phyloP scores from a whole-genome alignment of 2,329 filamentous ascomycete genomes.

The Talaromyces islandicus region DNA sequence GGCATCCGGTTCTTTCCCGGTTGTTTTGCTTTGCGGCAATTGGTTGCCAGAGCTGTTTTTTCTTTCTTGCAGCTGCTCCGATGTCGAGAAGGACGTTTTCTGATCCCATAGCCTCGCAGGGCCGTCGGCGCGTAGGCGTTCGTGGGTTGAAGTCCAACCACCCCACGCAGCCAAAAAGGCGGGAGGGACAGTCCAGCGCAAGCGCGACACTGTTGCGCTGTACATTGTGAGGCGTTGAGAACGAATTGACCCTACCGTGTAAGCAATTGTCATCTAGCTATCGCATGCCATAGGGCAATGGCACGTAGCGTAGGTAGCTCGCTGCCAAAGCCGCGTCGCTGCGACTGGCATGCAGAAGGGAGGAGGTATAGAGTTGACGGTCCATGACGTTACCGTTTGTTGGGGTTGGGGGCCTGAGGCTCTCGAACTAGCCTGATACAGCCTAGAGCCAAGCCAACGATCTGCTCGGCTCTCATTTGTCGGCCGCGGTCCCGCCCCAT shows the following conservation, averaged over 20 bases:
- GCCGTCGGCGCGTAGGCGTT: constrained; percentile 17
- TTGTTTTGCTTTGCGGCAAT: constrained; percentile 12
- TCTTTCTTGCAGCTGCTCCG: constrained; percentile 7
- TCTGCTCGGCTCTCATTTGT: not conserved
- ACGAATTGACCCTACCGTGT: constrained; percentile 13
- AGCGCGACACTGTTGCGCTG: constrained; percentile 24
- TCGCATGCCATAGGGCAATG: not conserved
- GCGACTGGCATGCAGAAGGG: not conserved
- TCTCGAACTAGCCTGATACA: not conserved
- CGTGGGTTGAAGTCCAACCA: constrained; percentile 11
- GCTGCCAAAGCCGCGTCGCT: not conserved
- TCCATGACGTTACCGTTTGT: constrained; percentile 10
- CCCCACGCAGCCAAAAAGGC: constrained; percentile 14
- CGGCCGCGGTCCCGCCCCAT: not conserved
- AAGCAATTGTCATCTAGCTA: constrained; percentile 14
- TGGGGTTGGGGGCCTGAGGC: not conserved
- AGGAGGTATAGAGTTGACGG: not conserved
- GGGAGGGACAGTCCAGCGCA: constrained; percentile 32
- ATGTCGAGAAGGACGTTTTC: constrained; percentile 20
- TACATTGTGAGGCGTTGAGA: constrained; percentile 26
- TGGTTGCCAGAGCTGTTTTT: constrained; percentile 10
- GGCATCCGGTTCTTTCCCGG: constrained; percentile 10
- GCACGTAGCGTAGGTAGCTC: not conserved
- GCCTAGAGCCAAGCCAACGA: not conserved
- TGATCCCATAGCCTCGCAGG: constrained; percentile 16